Evolutionary conservation across 2,329 filamentous ascomycete species (phyloP), one percentile per base, ranked within the genome.

Genomic region (Botrytis cinerea): DNA sequence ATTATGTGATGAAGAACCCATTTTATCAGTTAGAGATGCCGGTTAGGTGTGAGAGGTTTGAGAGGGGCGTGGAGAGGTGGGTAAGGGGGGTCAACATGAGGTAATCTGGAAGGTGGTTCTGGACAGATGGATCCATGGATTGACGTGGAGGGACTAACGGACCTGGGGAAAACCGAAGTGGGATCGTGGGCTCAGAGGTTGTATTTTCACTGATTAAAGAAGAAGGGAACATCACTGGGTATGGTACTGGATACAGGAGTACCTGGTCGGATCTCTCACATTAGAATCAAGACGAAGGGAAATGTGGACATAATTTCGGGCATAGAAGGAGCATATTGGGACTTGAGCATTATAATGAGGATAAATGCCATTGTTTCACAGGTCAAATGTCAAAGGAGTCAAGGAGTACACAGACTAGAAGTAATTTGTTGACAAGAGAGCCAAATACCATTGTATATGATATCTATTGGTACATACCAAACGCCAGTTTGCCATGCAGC

Each of bases 11-110:
- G 94, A 99, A 98, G 87, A 99, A 99, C 82, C 96, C 96, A 1
- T 99, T 99, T 81, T 98, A 98, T 84, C 95, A 96, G 80, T 87
- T 97, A 73, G 96, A 99, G 85, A 99, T 98, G 95, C 96, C 96
- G 10, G 90, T 99, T 71, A 88, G 96, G 75, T 97, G 96, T 83
- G 96, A 98, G 81, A 92, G 94, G 78, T 99, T 98, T 84, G 96
- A 99, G 82, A 87, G 95, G 78, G 93, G 93, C 82, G 82, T 98
- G 76, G 88, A 89, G 77, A 93, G 91, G 54, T 97, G 95, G 83
- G 89, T 97, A 79, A 90, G 93, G 81, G 88, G 90, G 81, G 87
- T 91, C 78, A 92, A 91, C 80, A 90, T 78, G 75, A 77, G 74
- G 71, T 74, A 73, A 45, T 46, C 35, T 59, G 18, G 38, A 20